Evolutionary conservation across 2,329 filamentous ascomycete genomes (phyloP), one percentile per base, ranked within the genome.

Genomic region (Leptodontidium sp.): DNA sequence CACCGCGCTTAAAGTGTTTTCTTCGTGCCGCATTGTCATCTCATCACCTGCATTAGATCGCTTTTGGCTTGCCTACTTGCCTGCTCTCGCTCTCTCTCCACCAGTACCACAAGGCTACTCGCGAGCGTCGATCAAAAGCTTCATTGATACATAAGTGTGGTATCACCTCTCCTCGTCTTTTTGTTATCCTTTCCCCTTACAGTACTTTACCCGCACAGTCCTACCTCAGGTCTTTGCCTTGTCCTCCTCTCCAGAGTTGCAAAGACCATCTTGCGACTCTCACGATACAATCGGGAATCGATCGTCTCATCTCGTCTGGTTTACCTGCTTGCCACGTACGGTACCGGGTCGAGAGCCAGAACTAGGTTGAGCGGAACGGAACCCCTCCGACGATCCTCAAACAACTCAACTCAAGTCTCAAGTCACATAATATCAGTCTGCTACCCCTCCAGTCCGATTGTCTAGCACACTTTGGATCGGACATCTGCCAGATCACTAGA

Each of bases 31-130:
- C 73, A 74, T 72, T 69, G 52, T 68, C 68, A 68, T 69, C 68
- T 73, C 70, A 68, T 74, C 72, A 75, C 74, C 68, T 75, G 73
- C 74, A 75, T 73, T 64, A 72, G 71, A 71, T 65, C 57, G 24
- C 64, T 68, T 68, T 67, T 53, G 68, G 70, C 66, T 40, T 45
- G 6, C 62, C 63, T 72, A 61, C 65, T 57, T 66, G 58, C 58
- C 72, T 52, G 55, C 17, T 45, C 52, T 45, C 65, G 52, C 21
- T 40, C 32, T 29, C 35, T 40, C 52, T 35, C 52, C n/a, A 21
- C 64, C 47, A 65, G 45, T 53, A 62, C 64, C 68, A 65, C 64
- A 67, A 61, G 61, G 40, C 69, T 64, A 64, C 58, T 66, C 47
- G 53, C 52, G 58, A 61, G 53, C 29, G 64, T 67, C 65, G 55